These are phyloP conservation scores for Leccinum sublutescens DNA, from an alignment of 768 basidiomycete species.

Conservation along the genomic window DNA sequence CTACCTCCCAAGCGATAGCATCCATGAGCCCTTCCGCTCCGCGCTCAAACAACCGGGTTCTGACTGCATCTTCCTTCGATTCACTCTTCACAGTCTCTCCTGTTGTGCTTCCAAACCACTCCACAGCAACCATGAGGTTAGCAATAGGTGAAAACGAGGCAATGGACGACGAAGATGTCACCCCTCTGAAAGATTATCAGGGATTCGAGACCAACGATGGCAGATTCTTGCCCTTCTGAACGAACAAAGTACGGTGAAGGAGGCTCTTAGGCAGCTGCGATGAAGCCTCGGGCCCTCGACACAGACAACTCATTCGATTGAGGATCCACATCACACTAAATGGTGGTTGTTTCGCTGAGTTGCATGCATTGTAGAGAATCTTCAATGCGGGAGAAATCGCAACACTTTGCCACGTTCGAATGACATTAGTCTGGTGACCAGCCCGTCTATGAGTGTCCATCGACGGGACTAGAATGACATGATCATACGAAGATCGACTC, in stretches of 20 bases:
- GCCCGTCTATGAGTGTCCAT: too few species aligned
- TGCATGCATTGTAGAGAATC: background rate
- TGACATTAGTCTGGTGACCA: background rate
- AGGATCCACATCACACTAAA: background rate
- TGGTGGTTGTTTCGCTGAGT: background rate
- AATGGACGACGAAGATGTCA: constrained; percentile 45
- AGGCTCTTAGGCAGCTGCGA: constrained; percentile 44
- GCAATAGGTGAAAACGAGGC: constrained; percentile 52
- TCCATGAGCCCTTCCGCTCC: constrained; percentile 63
- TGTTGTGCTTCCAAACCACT: constrained; percentile 73
- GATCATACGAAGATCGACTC: background rate
- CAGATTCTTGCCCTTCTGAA: constrained; percentile 62
- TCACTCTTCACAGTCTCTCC: constrained; percentile 76
- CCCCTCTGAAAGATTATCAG: constrained; percentile 51
- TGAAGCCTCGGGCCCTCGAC: constrained; percentile 10
- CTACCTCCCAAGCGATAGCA: constrained; percentile 71
- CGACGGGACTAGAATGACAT: background rate
- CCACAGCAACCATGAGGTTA: constrained; percentile 72
- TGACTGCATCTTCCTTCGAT: constrained; percentile 71
- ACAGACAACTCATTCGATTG: background rate
- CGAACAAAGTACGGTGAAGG: constrained; percentile 70
- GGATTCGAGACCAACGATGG: constrained; percentile 70
- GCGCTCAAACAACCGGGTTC: constrained; percentile 41
- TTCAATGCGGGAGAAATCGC: background rate
- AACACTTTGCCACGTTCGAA: background rate